These are phyloP conservation scores for Babesia gibsoni DNA, from an alignment of 169 alveolate species.

Conservation along the genomic window DNA sequence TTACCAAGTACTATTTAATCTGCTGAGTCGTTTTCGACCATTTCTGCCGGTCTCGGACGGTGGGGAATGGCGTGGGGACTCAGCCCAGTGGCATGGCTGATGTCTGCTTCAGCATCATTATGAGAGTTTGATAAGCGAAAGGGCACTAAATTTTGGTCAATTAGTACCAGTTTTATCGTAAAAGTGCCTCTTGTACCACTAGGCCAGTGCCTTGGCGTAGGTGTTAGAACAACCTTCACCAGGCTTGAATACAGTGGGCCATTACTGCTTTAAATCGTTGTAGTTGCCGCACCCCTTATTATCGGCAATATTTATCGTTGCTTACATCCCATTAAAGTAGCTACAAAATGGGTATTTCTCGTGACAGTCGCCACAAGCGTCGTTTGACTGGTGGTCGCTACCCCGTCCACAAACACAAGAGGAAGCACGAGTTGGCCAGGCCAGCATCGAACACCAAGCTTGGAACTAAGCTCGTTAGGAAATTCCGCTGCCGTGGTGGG, in stretches of 20 bases:
- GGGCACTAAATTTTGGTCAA: background rate
- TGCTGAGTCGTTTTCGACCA: too few species aligned
- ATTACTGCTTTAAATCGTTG: background rate
- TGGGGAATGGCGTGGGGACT: slow-evolving; percentile 44
- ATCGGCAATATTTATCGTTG: background rate
- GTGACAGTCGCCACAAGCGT: slow-evolving; percentile 98
- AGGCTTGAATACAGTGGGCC: background rate
- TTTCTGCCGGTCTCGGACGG: background rate
- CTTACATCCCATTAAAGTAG: background rate
- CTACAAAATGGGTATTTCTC: slow-evolving; percentile 94
- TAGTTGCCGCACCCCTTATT: background rate
- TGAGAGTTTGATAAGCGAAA: background rate
- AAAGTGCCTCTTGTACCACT: background rate
- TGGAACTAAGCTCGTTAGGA: slow-evolving; percentile 91
- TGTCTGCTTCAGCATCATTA: background rate
- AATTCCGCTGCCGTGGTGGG: slow-evolving; percentile 98
- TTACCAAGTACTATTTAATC: too few species aligned
- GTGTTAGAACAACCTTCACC: slow-evolving; percentile 1
- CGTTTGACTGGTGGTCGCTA: slow-evolving; percentile 99
- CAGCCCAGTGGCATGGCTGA: background rate
- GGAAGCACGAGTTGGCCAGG: slow-evolving; percentile 99
- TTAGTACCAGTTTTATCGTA: background rate
- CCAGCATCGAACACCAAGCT: slow-evolving; percentile 96
- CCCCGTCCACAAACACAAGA: slow-evolving; percentile 98
- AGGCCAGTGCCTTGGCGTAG: slow-evolving; percentile 6